phyloP scores from a whole-genome alignment of 371 early-diverging fungal species.

The Homolaphlyctis polyrhiza region DNA sequence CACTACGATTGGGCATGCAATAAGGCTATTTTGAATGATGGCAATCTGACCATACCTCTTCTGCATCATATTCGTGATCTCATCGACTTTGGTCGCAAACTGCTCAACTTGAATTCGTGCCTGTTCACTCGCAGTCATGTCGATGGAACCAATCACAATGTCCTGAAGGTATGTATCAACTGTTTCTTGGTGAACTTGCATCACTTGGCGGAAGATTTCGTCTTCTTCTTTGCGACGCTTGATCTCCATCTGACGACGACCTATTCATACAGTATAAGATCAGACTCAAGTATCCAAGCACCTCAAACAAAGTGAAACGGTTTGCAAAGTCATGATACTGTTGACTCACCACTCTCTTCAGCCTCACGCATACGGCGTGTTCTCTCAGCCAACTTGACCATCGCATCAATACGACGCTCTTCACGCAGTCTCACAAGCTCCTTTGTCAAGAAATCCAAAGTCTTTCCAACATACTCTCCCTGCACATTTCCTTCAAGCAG shows the following conservation, averaged over 20 bases:
- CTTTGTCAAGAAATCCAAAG: conserved; percentile 44
- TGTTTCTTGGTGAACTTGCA: conserved; percentile 46
- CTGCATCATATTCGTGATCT: conserved; percentile 23
- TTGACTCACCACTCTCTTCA: conserved; percentile 34
- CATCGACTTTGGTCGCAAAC: conserved; percentile 26
- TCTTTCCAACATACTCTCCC: conserved; percentile 34
- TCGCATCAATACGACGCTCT: conserved; percentile 37
- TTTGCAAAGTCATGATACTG: background rate
- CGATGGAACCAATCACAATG: conserved; percentile 27
- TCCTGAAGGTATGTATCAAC: conserved; percentile 49
- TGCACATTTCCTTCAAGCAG: conserved; percentile 31
- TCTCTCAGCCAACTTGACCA: conserved; percentile 47
- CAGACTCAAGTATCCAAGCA: conserved; percentile 2
- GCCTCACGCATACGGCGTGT: conserved; percentile 48
- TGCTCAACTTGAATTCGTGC: conserved; percentile 34
- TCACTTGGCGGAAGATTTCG: conserved; percentile 43
- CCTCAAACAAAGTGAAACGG: background rate
- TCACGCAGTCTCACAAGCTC: conserved; percentile 46
- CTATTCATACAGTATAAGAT: conserved; percentile 5
- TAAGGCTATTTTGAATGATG: conserved; percentile 1
- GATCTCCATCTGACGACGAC: conserved; percentile 37
- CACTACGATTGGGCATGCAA: background rate
- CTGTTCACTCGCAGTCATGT: conserved; percentile 23
- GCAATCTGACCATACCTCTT: conserved; percentile 14
- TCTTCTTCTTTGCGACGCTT: conserved; percentile 34